phyloP scores from a whole-genome alignment of 148 eudicot species.

The Arbutus unedo region DNA sequence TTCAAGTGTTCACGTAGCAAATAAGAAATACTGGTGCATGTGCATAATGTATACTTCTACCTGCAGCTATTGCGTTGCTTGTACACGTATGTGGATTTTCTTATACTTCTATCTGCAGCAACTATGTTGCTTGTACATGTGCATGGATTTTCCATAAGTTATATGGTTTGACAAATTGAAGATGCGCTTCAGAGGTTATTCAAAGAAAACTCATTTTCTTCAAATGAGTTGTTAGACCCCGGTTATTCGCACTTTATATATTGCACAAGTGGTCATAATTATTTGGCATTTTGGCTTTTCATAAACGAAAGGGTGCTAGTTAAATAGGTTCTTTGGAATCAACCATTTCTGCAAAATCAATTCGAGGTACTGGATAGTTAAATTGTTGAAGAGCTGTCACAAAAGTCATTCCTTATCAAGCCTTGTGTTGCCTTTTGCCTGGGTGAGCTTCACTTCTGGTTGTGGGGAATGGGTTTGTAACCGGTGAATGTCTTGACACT shows the following conservation, averaged over 20 bases:
- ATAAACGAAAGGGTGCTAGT: constrained; percentile 1
- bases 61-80: neutral
- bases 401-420: neutral
- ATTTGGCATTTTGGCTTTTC: neutral
- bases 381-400: neutral
- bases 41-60: neutral
- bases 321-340: neutral
- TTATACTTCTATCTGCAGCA: constrained; percentile 3
- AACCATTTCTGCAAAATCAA: neutral
- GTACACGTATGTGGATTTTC: neutral
- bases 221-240: neutral
- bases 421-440: neutral
- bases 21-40: neutral
- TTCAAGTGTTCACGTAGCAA: neutral
- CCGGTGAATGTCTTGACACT: neutral
- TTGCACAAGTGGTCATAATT: neutral
- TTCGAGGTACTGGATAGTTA: neutral
- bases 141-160: neutral
- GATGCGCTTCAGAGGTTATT: neutral
- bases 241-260: neutral
- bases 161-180: neutral
- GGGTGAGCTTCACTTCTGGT: constrained; percentile 1
- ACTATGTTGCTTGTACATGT: neutral
- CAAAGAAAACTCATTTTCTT: neutral
- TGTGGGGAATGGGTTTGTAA: neutral